Conservation (phyloP, 352 stramenopile genomes). For the Phytophthora capsici region DNA sequence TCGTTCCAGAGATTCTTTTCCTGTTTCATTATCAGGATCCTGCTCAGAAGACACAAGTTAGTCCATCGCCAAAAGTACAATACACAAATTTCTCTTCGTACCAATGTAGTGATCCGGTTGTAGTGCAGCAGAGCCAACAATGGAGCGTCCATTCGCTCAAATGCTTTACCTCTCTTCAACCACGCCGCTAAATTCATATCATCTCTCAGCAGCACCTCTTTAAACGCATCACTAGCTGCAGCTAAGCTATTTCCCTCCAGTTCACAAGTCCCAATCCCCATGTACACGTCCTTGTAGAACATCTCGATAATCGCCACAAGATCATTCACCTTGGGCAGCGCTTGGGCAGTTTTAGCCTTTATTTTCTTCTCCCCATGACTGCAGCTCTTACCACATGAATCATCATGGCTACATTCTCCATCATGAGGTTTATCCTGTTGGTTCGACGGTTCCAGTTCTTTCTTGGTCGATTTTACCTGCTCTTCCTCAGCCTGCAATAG, state of each 20-base stretch:
- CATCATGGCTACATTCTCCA: conserved; percentile 4
- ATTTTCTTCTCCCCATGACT: conserved; percentile 22
- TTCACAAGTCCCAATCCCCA: conserved; percentile 58
- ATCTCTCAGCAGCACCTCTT: conserved; percentile 69
- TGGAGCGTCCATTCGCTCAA: conserved; percentile 62
- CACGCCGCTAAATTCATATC: conserved; percentile 54
- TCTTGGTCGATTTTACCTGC: conserved; percentile 11
- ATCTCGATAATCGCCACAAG: conserved; percentile 61
- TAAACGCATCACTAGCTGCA: conserved; percentile 64
- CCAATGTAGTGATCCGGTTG: conserved; percentile 54
- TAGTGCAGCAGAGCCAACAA: conserved; percentile 79
- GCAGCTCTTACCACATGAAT: conserved; percentile 19
- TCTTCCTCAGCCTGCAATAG: conserved; percentile 38
- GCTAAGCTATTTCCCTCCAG: conserved; percentile 37
- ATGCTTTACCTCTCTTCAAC: conserved; percentile 57
- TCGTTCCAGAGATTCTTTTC: conserved; percentile 38
- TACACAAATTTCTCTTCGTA: conserved; percentile 18
- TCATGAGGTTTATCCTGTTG: conserved; percentile 5
- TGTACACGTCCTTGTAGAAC: conserved; percentile 74
- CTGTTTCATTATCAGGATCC: conserved; percentile 38
- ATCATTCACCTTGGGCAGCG: conserved; percentile 55
- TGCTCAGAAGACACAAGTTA: conserved; percentile 5
- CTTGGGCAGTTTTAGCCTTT: conserved; percentile 5
- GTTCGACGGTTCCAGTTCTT: conserved; percentile 6
- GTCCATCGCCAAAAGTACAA: neutral